phyloP scores from a whole-genome alignment of 805 yeast species.

The Barnettozyma siamensis region DNA sequence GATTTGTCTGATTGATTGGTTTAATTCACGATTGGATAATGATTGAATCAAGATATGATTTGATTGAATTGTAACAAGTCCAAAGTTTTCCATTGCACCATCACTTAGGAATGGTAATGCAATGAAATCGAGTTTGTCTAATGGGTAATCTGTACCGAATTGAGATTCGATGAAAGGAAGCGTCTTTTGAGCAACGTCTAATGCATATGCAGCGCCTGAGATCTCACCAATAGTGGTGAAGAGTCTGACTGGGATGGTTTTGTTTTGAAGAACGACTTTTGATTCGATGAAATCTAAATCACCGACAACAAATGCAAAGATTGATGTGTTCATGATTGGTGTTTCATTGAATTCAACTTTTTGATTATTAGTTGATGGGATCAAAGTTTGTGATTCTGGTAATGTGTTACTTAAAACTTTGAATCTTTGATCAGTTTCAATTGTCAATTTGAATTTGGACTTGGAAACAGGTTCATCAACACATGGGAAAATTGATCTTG shows the following conservation, averaged over 20 bases:
- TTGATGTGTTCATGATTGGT: slow-evolving; percentile 55
- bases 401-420: slow-evolving; percentile 48
- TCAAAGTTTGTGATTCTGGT: slow-evolving; percentile 26
- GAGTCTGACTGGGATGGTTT: slow-evolving; percentile 42
- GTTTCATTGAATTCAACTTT: slow-evolving; percentile 44
- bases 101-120: slow-evolving; percentile 67
- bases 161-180: slow-evolving; percentile 43
- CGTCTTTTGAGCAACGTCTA: slow-evolving; percentile 40
- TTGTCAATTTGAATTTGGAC: slow-evolving; percentile 42
- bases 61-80: slow-evolving; percentile 54
- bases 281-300: slow-evolving; percentile 51
- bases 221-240: slow-evolving; percentile 52
- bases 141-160: slow-evolving; percentile 46
- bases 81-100: slow-evolving; percentile 81
- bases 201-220: slow-evolving; percentile 41
- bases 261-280: slow-evolving; percentile 23
- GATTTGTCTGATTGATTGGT: slow-evolving; percentile 43
- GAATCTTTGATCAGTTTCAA: slow-evolving; percentile 40
- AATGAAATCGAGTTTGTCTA: slow-evolving; percentile 59
- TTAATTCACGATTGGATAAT: slow-evolving; percentile 21
- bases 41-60: slow-evolving; percentile 40
- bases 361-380: slow-evolving; percentile 21
- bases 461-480: slow-evolving; percentile 59
- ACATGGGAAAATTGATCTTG: slow-evolving; percentile 61
- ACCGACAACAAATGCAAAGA: slow-evolving; percentile 66